Evolutionary conservation across 768 basidiomycete species (phyloP), one percentile per base, ranked within the genome.

Genomic region (Phlebiopsis gigantea): DNA sequence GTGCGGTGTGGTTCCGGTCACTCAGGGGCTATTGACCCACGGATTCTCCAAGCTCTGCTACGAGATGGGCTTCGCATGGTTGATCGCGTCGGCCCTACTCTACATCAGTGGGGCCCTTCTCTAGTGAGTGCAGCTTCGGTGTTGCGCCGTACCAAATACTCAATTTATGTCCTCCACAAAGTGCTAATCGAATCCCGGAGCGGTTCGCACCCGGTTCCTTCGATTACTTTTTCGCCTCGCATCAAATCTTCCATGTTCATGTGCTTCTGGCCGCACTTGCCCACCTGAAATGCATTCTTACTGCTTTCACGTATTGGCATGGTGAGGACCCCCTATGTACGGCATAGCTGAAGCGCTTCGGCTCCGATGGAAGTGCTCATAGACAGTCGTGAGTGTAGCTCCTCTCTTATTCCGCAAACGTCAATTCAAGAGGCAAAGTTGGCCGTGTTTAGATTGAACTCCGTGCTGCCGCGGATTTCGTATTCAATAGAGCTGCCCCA

Each of bases 201-300:
- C 77, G 83, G 39, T 72, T 85, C 59, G 73, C 76, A 6, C 90
- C 90, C 5, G 91, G 92, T 34, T 80, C 71, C 61, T 93, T 93
- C 71, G 92, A 94, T 72, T 78, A 80, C 64, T 79, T 90, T 64
- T 79, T 85, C 55, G 80, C 88, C 0, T 92, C 88, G 19, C 93
- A 96, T 74, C 90, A 95, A 71, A 88, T 96, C 63, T 95, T 97
- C 70, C 94, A 95, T 67, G 69, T 85, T 58, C 84, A 80, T 64
- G 92, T 95, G 34, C 75, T 92, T 53, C 70, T 84, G 24, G 90
- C 87, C 9, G 88, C 85, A 31, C 69, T 86, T 62, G 74, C 81
- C 9, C 88, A 90, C 62, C 90, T 85, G 71, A 69, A 71, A 31
- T 75, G 73, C 62, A 75, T 89, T 57, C 62, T 84, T 57, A 77